Base-by-base conservation (phyloP, 371 early-diverging fungal genomes). In the Funneliformis caledonium region DNA sequence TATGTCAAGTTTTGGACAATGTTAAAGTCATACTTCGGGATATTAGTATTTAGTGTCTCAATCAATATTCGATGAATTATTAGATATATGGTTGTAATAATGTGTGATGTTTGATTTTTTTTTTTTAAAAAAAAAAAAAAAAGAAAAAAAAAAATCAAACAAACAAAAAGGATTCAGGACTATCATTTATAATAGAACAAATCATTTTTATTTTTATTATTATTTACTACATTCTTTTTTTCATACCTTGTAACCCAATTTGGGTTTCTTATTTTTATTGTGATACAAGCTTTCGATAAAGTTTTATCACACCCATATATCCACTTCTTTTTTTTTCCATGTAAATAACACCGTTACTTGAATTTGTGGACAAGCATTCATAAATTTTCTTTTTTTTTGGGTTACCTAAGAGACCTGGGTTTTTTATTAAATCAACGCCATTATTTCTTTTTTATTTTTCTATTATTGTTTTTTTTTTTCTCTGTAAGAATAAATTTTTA, bases 341-440 rank as follows among this genome's bases (percentile, higher is more conserved):
- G 69, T 69, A 69, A 69, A 69, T 69, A 69, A 69, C 69, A 69
- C 43, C 43, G 42, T 43, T 42, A 33, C 42, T 69, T 69, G 43
- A 42, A 69, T 69, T 68, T 45, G 69, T 69, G 69, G 43, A 69
- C n/a, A 69, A 69, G 12, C n/a, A 69, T 69, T 69, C 45, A 69
- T 56, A 56, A 56, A 69, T 69, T 45, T 42, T 42, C 9, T 43
- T 42, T 43, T 45, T 69, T 69, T 33, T 19, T 43, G 16, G 19
- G 5, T 19, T 56, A 56, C 16, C 16, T 4, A 56, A 52, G 37
- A n/a, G 56, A n/a, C 16, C 56, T 6, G 19, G 56, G 56, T 42
- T 69, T 69, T 42, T 2, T 19, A 42, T 42, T 43, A 69, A 43
- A 69, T 12, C 12, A 42, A 69, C 6, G 69, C n/a, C 69, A 69